Conservation (phyloP, 495 filamentous ascomycete species). For the Penicillium waksmanii region DNA sequence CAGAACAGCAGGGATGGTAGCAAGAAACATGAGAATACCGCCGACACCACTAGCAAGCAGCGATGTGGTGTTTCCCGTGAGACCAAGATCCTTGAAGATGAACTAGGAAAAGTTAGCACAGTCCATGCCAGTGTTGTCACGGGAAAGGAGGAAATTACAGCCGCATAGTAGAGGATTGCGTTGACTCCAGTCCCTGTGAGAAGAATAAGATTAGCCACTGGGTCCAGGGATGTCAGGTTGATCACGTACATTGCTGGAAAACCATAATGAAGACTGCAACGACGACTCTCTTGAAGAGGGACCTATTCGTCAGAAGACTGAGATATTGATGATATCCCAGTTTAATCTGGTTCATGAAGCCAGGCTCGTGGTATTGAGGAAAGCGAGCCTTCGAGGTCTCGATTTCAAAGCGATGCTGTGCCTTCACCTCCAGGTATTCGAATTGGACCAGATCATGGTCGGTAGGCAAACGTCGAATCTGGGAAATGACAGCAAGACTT, state of each 20-base stretch:
- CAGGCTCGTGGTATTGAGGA: too few relatives aligned
- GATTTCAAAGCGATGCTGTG: background rate
- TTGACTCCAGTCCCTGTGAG: conserved; percentile 7
- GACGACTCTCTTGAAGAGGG: background rate
- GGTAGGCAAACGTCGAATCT: background rate
- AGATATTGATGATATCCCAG: too few relatives aligned
- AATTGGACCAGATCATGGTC: background rate
- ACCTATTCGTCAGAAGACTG: too few relatives aligned
- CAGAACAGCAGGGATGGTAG: conserved; percentile 59
- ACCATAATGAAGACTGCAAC: conserved; percentile 3
- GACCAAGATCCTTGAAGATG: conserved; percentile 57
- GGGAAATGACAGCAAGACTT: conserved; percentile 57
- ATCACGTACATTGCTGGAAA: conserved; percentile 5
- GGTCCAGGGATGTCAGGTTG: too few relatives aligned
- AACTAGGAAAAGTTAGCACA: conserved; percentile 34
- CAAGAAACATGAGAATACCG: conserved; percentile 66
- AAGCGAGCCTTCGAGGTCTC: too few relatives aligned
- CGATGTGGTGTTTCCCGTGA: conserved; percentile 51
- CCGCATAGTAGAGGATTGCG: conserved; percentile 58
- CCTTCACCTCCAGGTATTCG: background rate
- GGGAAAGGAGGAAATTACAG: too few relatives aligned
- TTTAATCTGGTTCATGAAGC: too few relatives aligned
- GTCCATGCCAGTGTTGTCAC: too few relatives aligned
- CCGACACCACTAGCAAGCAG: conserved; percentile 63
- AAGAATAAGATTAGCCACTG: too few relatives aligned